phyloP scores from a whole-genome alignment of 2,329 filamentous ascomycete species.

The Sarocladium brachiariae region DNA sequence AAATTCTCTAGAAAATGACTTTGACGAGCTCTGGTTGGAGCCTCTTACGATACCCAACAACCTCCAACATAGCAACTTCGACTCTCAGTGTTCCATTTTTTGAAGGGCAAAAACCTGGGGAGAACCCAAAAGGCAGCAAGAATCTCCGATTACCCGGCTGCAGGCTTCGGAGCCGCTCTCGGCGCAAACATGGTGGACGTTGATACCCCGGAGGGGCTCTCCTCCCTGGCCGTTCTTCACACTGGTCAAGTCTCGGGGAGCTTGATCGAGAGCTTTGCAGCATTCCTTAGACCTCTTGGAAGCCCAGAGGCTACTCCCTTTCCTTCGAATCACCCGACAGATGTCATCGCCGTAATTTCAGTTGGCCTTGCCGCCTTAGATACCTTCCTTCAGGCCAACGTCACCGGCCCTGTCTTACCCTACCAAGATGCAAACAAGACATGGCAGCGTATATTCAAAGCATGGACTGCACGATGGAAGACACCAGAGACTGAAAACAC shows the following conservation, averaged over 20 bases:
- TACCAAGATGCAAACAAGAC: slow-evolving; percentile 10
- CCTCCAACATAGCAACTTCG: neutral
- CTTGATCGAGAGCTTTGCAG: neutral
- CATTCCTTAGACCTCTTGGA: neutral
- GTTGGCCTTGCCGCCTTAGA: slow-evolving; percentile 45
- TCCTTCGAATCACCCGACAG: neutral
- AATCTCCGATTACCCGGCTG: no score
- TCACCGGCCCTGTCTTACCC: slow-evolving; percentile 75
- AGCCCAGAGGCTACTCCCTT: neutral
- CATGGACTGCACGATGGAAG: neutral
- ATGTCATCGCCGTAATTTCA: slow-evolving; percentile 15
- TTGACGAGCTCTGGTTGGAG: neutral
- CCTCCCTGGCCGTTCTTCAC: neutral
- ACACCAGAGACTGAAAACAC: slow-evolving; percentile 28
- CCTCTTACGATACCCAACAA: no score
- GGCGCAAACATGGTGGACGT: neutral
- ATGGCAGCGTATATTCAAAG: neutral
- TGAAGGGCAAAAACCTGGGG: no score
- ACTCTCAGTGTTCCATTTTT: no score
- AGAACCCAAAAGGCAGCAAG: no score
- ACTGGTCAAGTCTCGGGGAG: neutral
- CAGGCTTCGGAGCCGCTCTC: neutral
- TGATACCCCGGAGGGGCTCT: neutral
- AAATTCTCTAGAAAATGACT: neutral
- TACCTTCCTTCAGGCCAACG: slow-evolving; percentile 78